Conservation (phyloP, 257 asterid species). For the Solanum rostratum region DNA sequence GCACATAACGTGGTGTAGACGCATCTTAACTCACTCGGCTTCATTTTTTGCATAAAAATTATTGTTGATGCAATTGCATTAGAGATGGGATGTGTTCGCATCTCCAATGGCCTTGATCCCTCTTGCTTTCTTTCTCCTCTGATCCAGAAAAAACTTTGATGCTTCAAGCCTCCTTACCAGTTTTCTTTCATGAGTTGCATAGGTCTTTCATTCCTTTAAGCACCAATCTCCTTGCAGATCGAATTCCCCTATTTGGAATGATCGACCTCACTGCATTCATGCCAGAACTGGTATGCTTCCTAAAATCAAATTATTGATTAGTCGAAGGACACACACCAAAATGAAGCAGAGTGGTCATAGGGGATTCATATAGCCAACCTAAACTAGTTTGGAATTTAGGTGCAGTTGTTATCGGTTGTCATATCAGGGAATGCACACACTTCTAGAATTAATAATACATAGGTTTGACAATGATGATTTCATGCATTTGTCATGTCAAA, state of each 20-base stretch:
- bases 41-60: neutral
- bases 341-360: neutral
- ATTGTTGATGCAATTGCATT: neutral
- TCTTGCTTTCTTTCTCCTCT: neutral
- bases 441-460: neutral
- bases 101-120: neutral
- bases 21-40: neutral
- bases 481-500: neutral
- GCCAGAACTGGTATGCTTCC: neutral
- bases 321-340: neutral
- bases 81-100: neutral
- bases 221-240: neutral
- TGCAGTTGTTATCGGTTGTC: neutral
- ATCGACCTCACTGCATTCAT: neutral
- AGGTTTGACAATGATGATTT: neutral
- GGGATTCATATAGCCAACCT: neutral
- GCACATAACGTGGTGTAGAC: neutral
- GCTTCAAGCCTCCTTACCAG: neutral
- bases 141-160: neutral
- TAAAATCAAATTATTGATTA: neutral
- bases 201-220: neutral
- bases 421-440: neutral
- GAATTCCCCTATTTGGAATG: neutral
- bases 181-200: neutral
- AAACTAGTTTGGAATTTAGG: neutral